Evolutionary conservation across 352 stramenopile genomes (phyloP).

Genomic region (Phytophthora palmivora): DNA sequence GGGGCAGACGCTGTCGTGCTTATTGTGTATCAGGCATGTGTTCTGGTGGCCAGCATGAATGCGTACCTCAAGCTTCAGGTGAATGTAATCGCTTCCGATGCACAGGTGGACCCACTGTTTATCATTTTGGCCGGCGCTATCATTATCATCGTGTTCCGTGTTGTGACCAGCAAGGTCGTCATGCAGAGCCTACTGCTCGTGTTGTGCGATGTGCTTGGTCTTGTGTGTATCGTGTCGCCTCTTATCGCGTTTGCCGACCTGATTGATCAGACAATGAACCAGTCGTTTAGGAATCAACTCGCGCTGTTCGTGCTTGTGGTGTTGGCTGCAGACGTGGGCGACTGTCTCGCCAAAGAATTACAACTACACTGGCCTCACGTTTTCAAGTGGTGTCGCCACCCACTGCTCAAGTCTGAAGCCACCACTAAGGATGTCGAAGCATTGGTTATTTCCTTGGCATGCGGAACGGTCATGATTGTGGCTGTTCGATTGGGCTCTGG

Average conservation of each 20-base stretch:
- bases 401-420: slow-evolving; percentile 35
- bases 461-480: slow-evolving; percentile 43
- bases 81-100: slow-evolving; percentile 32
- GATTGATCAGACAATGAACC: slow-evolving; percentile 46
- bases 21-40: slow-evolving; percentile 51
- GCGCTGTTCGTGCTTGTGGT: slow-evolving; percentile 57
- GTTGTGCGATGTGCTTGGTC: slow-evolving; percentile 46
- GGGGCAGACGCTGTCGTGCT: slow-evolving; percentile 49
- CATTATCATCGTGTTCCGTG: slow-evolving; percentile 49
- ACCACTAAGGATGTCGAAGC: slow-evolving; percentile 40
- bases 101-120: slow-evolving; percentile 56
- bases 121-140: slow-evolving; percentile 51
- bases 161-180: slow-evolving; percentile 60
- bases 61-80: slow-evolving; percentile 55
- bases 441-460: slow-evolving; percentile 38
- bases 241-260: slow-evolving; percentile 54
- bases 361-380: slow-evolving; percentile 34
- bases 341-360: slow-evolving; percentile 31
- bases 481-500: slow-evolving; percentile 35
- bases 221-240: slow-evolving; percentile 48
- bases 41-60: slow-evolving; percentile 58
- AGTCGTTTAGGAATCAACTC: slow-evolving; percentile 45
- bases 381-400: slow-evolving; percentile 25
- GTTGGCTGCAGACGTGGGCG: slow-evolving; percentile 53
- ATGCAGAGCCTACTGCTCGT: slow-evolving; percentile 55